Evolutionary conservation across 2,329 filamentous ascomycete species (phyloP), one percentile per base, ranked within the genome.

Genomic region (Fusarium equiseti): DNA sequence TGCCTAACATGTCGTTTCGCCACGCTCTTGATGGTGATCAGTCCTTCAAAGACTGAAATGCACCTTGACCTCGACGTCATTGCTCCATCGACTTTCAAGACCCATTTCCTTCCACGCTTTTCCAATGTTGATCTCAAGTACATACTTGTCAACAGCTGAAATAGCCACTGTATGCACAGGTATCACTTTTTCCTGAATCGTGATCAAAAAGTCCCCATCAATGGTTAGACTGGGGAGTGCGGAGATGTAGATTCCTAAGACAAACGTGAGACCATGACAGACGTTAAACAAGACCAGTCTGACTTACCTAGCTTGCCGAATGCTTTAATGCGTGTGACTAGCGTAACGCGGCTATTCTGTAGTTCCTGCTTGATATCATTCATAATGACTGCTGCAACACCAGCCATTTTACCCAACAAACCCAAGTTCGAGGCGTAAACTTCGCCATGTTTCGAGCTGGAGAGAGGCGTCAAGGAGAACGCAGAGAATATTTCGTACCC

Each of bases 381-480:
- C 40, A 84, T 85, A 2, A 91, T 83, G 10, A 97, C 86, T 0
- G 94, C 94, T 2, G 93, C 94, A 1, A 91, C 89, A 1, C 94
- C 95, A 0, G 94, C 94, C 92, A 98, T 97, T 80, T 98, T 97
- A 4, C 88, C 92, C 6, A 97, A 71, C 3, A 98, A 83, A 1
- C 95, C 95, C 1, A 98, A 80, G 20, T 91, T 90, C 1, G 93
- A 90, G 3, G 95, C 83, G 45, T 81, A 81, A 1, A 91, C 82
- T 8, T 70, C 51, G 3, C 69, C 70, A 35, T 73, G 65, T 24
- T 73, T 75, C 22, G 78, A 68, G n/a, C 81, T 82, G 2, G 82
- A 79, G 69, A 95, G 90, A 0, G 83, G 79, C 1, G 85, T 84
- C 3, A 94, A 79, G 1, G 92, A 91, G 68, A 91, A 92, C 0